Conservation (phyloP, 2,329 filamentous ascomycete species). For the Tolypocladium capitatum region DNA sequence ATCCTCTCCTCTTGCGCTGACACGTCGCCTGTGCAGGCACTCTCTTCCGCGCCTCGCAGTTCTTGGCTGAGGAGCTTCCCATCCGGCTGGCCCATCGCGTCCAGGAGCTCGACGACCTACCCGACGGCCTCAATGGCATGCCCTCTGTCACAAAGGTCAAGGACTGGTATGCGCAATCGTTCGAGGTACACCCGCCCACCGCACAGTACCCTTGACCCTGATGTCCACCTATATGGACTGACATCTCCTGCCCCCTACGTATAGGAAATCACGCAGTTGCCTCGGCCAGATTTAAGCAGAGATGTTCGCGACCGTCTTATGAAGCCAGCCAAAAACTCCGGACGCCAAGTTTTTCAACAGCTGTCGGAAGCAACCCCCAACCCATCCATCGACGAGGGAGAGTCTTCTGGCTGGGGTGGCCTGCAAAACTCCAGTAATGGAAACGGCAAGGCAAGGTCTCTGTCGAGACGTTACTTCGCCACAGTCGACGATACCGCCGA, state of each 20-base stretch:
- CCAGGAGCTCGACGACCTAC: slow-evolving; percentile 80
- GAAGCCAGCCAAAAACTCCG: slow-evolving; percentile 43
- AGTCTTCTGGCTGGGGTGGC: slow-evolving; percentile 52
- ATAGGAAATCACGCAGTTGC: slow-evolving; percentile 82
- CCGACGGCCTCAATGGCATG: slow-evolving; percentile 96
- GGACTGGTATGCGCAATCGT: slow-evolving; percentile 98
- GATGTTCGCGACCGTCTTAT: slow-evolving; percentile 72
- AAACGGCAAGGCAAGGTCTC: slow-evolving; percentile 36
- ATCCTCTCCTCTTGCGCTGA: neutral
- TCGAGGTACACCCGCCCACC: slow-evolving; percentile 55
- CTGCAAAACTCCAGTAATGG: slow-evolving; percentile 25
- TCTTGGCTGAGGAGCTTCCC: slow-evolving; percentile 93
- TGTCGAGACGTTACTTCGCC: slow-evolving; percentile 62
- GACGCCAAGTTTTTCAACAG: slow-evolving; percentile 51
- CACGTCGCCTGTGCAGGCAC: slow-evolving; percentile 47
- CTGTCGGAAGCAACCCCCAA: slow-evolving; percentile 78
- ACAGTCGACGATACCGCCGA: slow-evolving; percentile 76
- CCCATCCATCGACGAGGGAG: slow-evolving; percentile 73
- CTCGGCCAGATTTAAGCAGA: slow-evolving; percentile 60
- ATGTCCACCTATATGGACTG: slow-evolving; percentile 1
- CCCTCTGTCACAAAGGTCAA: slow-evolving; percentile 88
- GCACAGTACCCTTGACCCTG: neutral
- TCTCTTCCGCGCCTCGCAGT: slow-evolving; percentile 93
- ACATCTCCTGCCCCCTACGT: neutral
- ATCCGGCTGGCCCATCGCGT: slow-evolving; percentile 94